These are phyloP conservation scores for Cucumis hystrix DNA, from an alignment of 306 rosid genomes.

Conservation along the genomic window DNA sequence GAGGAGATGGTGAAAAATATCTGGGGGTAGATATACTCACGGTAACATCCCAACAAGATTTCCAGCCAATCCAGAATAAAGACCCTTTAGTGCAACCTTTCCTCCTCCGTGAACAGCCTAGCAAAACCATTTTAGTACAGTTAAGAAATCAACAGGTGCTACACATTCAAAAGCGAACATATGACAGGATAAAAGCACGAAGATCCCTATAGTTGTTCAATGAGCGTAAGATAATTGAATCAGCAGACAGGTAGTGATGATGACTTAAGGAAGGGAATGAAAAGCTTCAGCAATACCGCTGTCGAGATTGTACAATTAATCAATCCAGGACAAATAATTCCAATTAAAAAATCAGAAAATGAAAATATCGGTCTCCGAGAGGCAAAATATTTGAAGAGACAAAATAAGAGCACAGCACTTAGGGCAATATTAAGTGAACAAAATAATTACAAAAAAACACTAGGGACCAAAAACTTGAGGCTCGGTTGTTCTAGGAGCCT, in stretches of 20 bases:
- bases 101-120: conserved; percentile 26
- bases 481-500: neutral
- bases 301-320: neutral
- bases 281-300: neutral
- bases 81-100: conserved; percentile 16
- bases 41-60: conserved; percentile 32
- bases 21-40: conserved; percentile 16
- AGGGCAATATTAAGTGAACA: neutral
- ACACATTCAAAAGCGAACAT: neutral
- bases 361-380: neutral
- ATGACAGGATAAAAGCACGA: neutral
- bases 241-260: neutral
- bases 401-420: neutral
- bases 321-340: neutral
- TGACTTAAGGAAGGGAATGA: neutral
- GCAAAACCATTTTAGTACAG: neutral
- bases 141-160: neutral
- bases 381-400: neutral
- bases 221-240: neutral
- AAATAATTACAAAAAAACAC: neutral
- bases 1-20: neutral
- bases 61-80: conserved; percentile 31
- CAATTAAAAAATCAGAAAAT: neutral
- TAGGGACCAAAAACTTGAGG: neutral
- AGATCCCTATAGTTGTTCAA: neutral